These are phyloP conservation scores for Solanum peruvianum DNA, from an alignment of 257 asterid species.

Conservation along the genomic window DNA sequence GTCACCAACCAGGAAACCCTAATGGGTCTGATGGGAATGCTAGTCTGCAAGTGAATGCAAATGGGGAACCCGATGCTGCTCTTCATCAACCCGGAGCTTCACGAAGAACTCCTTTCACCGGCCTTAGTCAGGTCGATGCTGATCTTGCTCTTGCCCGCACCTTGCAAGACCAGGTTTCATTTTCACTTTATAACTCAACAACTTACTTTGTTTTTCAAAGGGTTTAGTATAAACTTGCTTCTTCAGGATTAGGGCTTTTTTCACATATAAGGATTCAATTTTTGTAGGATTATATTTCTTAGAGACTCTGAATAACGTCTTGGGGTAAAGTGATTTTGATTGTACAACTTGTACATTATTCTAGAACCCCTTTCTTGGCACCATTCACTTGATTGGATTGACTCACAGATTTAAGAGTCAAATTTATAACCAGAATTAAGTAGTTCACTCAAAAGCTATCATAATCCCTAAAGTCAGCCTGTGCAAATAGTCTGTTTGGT, in stretches of 20 bases:
- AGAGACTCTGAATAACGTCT: neutral
- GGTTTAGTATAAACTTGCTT: neutral
- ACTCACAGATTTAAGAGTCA: neutral
- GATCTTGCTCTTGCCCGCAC: slow-evolving; percentile 97
- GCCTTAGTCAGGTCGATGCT: slow-evolving; percentile 85
- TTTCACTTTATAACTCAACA: neutral
- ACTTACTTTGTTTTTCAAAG: neutral
- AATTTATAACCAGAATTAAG: neutral
- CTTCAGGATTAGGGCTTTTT: neutral
- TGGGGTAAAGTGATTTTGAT: neutral
- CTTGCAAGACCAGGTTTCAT: slow-evolving; percentile 76
- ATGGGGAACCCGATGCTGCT: neutral
- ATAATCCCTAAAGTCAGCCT: neutral
- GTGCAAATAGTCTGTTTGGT: neutral
- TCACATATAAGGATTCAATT: neutral
- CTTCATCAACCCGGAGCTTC: neutral
- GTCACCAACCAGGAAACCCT: neutral
- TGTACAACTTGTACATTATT: neutral
- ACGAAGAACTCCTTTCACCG: slow-evolving; percentile 63
- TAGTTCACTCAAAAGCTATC: neutral
- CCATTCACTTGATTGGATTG: neutral
- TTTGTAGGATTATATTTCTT: neutral
- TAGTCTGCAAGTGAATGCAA: slow-evolving; percentile 16
- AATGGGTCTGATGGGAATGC: neutral
- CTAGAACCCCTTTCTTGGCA: neutral